Conservation (phyloP, 306 rosid genomes). For the Dalbergia cultrata region DNA sequence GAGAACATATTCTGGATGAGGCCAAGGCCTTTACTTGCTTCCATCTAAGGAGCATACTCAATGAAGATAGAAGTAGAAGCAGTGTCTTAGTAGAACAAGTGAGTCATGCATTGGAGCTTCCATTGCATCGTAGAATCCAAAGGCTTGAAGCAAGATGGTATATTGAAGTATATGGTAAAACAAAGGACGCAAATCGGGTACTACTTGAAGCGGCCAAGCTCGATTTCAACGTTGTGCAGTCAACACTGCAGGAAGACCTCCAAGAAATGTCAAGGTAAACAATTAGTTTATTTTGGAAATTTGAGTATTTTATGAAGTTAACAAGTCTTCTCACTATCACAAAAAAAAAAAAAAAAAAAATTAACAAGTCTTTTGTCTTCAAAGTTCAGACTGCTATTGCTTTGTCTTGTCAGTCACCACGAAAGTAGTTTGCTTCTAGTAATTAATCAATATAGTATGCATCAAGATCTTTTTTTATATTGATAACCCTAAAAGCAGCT, state of each 20-base stretch:
- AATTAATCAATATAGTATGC: too few relatives aligned
- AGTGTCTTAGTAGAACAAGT: slow-evolving; percentile 37
- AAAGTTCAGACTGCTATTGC: too few relatives aligned
- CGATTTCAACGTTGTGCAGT: slow-evolving; percentile 65
- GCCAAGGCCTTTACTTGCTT: slow-evolving; percentile 52
- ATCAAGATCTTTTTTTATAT: too few relatives aligned
- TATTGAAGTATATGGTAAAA: slow-evolving; percentile 57
- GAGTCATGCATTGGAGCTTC: slow-evolving; percentile 60
- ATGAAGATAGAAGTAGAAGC: not conserved
- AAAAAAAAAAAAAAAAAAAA: too few relatives aligned
- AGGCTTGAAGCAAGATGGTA: slow-evolving; percentile 65
- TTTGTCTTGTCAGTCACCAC: too few relatives aligned
- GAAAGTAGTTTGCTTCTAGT: too few relatives aligned
- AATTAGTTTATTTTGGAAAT: too few relatives aligned
- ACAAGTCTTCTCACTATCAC: too few relatives aligned
- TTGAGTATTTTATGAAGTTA: too few relatives aligned
- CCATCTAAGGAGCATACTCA: slow-evolving; percentile 44
- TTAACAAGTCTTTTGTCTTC: too few relatives aligned
- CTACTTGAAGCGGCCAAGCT: slow-evolving; percentile 61
- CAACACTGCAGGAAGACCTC: slow-evolving; percentile 55
- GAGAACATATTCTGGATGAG: slow-evolving; percentile 60
- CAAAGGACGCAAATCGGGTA: slow-evolving; percentile 33
- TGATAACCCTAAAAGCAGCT: too few relatives aligned
- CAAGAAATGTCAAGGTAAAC: slow-evolving; percentile 55
- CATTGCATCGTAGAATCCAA: slow-evolving; percentile 53